Percentiles rank a stretch among this genome's conserved stretches.
phyloP scores from a whole-genome alignment of 345 rosid genomes.

The Gossypium longicalyx region DNA sequence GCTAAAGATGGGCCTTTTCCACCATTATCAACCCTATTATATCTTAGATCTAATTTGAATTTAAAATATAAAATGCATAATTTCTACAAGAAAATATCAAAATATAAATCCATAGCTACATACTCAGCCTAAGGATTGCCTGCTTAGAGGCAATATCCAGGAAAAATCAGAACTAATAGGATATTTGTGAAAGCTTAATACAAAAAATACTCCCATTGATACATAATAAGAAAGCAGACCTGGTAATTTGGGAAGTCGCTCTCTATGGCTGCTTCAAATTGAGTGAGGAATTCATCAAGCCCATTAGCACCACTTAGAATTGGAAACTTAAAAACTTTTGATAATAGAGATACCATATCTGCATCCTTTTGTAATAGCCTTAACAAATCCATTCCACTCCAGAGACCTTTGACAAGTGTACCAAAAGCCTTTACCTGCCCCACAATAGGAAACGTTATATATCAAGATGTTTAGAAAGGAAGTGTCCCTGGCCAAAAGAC shows the following conservation, averaged over 20 bases:
- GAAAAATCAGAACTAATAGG: not conserved
- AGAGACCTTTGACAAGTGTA: conserved; percentile 77
- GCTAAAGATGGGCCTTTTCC: not conserved
- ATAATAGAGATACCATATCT: conserved; percentile 34
- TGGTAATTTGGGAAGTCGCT: conserved; percentile 91
- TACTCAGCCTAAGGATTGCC: not conserved
- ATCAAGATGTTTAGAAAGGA: not conserved
- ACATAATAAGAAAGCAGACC: conserved; percentile 41
- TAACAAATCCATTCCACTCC: conserved; percentile 69
- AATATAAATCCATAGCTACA: not conserved
- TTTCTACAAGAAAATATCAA: not conserved
- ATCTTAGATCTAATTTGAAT: not conserved
- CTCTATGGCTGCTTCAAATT: conserved; percentile 86
- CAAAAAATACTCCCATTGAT: not conserved
- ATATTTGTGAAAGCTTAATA: not conserved
- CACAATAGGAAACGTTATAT: conserved; percentile 6
- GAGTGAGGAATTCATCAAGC: conserved; percentile 57
- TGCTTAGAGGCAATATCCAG: not conserved
- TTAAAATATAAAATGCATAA: not conserved
- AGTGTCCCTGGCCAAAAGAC: not conserved
- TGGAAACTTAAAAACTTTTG: conserved; percentile 57
- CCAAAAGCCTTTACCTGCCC: conserved; percentile 79
- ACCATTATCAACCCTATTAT: not conserved
- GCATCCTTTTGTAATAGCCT: conserved; percentile 48
- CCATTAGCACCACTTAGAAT: conserved; percentile 49